These are phyloP conservation scores for Kickxella alabastrina DNA, from an alignment of 192 early-diverging fungal species.

Conservation along the genomic window DNA sequence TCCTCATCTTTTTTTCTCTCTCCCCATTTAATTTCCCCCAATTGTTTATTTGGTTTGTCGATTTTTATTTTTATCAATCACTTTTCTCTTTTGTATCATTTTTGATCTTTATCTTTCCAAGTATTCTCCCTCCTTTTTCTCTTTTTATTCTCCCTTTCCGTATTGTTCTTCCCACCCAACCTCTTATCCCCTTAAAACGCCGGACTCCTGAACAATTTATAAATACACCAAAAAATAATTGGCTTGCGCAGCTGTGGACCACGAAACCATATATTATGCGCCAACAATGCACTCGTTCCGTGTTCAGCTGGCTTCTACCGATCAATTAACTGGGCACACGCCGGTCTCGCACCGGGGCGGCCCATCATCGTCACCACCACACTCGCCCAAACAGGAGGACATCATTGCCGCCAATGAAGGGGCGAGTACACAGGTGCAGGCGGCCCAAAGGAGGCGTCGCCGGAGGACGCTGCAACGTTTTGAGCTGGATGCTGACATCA, in stretches of 20 bases:
- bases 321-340: slow-evolving; percentile 23
- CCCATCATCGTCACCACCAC: slow-evolving; percentile 2
- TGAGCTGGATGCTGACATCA: neutral
- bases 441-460: neutral
- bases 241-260: no score
- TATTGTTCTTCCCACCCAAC: neutral
- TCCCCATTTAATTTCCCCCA: slow-evolving; percentile 1
- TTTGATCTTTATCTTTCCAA: neutral
- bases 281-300: slow-evolving; percentile 49
- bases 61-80: neutral
- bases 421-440: no score
- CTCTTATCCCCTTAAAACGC: neutral
- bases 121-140: neutral
- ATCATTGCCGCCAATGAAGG: no score
- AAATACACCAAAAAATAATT: no score
- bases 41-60: neutral
- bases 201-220: no score
- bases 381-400: neutral
- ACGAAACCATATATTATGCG: slow-evolving; percentile 21
- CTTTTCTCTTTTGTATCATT: slow-evolving; percentile 3
- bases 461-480: slow-evolving; percentile 5
- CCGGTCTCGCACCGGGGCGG: slow-evolving; percentile 7
- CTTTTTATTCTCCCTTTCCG: slow-evolving; percentile 3
- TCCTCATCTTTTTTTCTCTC: slow-evolving; percentile 1
- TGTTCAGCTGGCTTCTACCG: slow-evolving; percentile 47